Evolutionary conservation across 202 grass and related monocot species (phyloP), one percentile per base, ranked within the genome.

Genomic region (Brachypodium distachyon): DNA sequence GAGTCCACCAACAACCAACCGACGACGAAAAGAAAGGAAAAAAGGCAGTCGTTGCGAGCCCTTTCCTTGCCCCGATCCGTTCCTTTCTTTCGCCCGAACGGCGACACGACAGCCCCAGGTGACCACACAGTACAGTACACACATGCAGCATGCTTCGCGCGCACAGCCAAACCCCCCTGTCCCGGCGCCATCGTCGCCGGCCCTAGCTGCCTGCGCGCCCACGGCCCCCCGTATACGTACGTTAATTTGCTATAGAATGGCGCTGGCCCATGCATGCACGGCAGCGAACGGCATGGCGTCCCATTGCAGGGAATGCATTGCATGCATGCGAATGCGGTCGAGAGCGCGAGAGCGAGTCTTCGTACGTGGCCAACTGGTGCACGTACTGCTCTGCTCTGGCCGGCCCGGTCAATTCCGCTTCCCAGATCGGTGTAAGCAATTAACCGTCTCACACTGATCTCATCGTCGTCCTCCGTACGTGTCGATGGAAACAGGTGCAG

Each of bases 1-100:
- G 60, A 28, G 61, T 76, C 39, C 81, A 76, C 49, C 52, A n/a
- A 18, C 31, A 54, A 82, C 70, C 70, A 34, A 27, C 37, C 16
- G 48, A 19, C 1, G n/a, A n/a, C n/a, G n/a, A n/a, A n/a, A n/a
- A n/a, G n/a, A n/a, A n/a, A n/a, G 42, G 9, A 29, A 17, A 50
- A 60, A 29, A 46, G 69, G 17, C 31, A 5, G 73, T 41, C 39
- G 64, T 18, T 9, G 53, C 32, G 61, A 52, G 61, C 12, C 61
- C 49, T 58, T 58, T 59, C 1, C 7, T 4, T n/a, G 17, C 1
- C 12, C 40, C 42, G 62, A 65, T 10, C 46, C 12, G 16, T 60
- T 44, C 26, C 61, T 70, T 31, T 43, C 65, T 58, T 82, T 72
- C 72, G 7, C 22, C 55, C 16, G 13, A 52, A 14, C 11, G 46